Conservation (phyloP, 139 green algal genomes). For the Chlorella sp. region DNA sequence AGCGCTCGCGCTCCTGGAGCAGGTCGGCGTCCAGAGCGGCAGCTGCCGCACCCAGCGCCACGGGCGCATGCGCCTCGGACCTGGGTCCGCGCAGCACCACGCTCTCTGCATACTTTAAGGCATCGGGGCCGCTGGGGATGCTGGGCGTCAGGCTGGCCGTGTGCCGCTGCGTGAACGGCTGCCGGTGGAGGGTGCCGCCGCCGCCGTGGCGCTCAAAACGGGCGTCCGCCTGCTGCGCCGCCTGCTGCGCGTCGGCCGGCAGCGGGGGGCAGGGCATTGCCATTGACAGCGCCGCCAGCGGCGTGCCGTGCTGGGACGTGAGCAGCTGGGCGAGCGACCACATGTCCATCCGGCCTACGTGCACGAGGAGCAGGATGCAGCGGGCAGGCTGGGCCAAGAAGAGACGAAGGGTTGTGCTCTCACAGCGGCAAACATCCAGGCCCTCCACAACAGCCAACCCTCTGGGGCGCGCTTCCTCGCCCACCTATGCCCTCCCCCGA, state of each 20-base stretch:
- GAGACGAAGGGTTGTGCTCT: too few species aligned
- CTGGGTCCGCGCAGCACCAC: constrained; percentile 35
- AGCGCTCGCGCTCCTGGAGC: constrained; percentile 23
- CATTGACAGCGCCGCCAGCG: constrained; percentile 44
- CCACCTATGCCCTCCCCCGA: too few species aligned
- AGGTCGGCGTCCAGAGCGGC: constrained; percentile 26
- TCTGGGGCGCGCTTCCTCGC: too few species aligned
- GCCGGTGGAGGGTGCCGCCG: neutral
- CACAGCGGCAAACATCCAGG: too few species aligned
- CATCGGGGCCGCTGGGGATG: neutral
- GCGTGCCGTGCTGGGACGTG: constrained; percentile 1
- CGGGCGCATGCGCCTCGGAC: neutral
- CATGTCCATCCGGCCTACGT: constrained; percentile 44
- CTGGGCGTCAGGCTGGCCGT: constrained; percentile 27
- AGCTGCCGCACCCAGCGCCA: constrained; percentile 7
- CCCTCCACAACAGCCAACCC: too few species aligned
- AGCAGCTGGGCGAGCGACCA: constrained; percentile 48
- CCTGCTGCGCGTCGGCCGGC: constrained; percentile 7
- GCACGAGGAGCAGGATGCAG: too few species aligned
- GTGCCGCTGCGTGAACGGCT: constrained; percentile 7
- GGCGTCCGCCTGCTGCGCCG: constrained; percentile 10
- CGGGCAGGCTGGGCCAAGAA: too few species aligned
- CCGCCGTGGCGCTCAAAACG: neutral
- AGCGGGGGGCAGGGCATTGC: constrained; percentile 47
- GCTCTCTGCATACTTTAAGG: constrained; percentile 16